These are phyloP conservation scores for Pleurotus tuber-regium DNA, from an alignment of 768 basidiomycete species.

Conservation along the genomic window DNA sequence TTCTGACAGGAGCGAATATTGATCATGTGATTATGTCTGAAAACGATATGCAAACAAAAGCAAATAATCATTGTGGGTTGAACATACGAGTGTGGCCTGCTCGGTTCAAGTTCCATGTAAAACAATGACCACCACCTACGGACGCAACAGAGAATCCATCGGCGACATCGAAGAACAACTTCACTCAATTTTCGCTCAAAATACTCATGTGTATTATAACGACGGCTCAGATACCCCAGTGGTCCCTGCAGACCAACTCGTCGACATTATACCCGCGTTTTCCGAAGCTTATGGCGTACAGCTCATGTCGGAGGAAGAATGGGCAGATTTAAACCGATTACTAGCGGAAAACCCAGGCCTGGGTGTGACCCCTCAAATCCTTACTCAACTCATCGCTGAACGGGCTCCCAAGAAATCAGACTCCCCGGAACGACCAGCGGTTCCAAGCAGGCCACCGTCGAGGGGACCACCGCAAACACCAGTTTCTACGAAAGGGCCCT, in stretches of 20 bases:
- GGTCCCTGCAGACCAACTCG: constrained; percentile 69
- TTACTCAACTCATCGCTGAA: constrained; percentile 64
- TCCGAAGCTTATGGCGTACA: constrained; percentile 58
- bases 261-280: constrained; percentile 67
- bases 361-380: constrained; percentile 64
- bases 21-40: constrained; percentile 6
- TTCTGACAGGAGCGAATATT: no score
- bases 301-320: constrained; percentile 65
- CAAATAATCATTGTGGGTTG: constrained; percentile 4
- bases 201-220: constrained; percentile 50
- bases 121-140: constrained; percentile 27
- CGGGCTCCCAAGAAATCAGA: constrained; percentile 41
- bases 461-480: constrained; percentile 53
- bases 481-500: constrained; percentile 42
- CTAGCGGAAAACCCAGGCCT: constrained; percentile 59
- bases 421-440: constrained; percentile 29
- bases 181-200: constrained; percentile 61
- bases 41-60: constrained; percentile 4
- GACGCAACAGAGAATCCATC: constrained; percentile 69
- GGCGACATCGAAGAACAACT: constrained; percentile 70
- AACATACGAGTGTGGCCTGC: not conserved
- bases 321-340: constrained; percentile 54
- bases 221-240: constrained; percentile 60
- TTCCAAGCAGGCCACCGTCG: constrained; percentile 58
- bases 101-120: constrained; percentile 1